phyloP scores from a whole-genome alignment of 1,284 basidiomycete genomes.

The Macrocybe sp. region DNA sequence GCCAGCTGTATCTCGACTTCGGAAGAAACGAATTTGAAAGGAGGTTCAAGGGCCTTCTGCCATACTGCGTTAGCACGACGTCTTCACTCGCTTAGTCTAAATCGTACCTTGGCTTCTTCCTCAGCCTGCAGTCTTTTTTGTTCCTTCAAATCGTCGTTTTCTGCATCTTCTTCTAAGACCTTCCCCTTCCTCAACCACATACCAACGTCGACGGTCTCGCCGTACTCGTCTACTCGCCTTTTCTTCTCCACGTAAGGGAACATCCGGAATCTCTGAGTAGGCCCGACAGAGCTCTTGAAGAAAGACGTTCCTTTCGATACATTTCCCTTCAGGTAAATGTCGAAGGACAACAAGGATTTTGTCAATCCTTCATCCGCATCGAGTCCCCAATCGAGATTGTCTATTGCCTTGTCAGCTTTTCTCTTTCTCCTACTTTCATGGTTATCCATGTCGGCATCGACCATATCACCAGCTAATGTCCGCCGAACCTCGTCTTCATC shows the following conservation, averaged over 20 bases:
- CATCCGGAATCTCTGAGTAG: slow-evolving; percentile 86
- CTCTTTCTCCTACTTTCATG: slow-evolving; percentile 25
- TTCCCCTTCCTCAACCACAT: slow-evolving; percentile 91
- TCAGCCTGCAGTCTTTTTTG: slow-evolving; percentile 68
- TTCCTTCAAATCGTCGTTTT: slow-evolving; percentile 68
- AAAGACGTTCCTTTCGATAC: slow-evolving; percentile 79
- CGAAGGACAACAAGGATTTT: slow-evolving; percentile 80
- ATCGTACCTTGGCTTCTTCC: slow-evolving; percentile 72
- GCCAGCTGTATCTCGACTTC: slow-evolving; percentile 72
- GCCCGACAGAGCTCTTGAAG: slow-evolving; percentile 71
- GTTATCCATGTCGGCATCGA: slow-evolving; percentile 29
- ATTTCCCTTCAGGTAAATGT: slow-evolving; percentile 96
- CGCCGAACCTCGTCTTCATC: slow-evolving; percentile 71
- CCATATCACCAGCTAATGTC: slow-evolving; percentile 46
- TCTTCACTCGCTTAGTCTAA: neutral
- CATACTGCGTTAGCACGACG: slow-evolving; percentile 22
- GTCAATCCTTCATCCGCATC: slow-evolving; percentile 70
- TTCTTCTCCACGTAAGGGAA: slow-evolving; percentile 96
- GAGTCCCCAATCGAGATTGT: slow-evolving; percentile 61
- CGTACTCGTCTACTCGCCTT: slow-evolving; percentile 90
- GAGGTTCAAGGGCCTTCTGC: slow-evolving; percentile 76
- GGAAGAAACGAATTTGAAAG: slow-evolving; percentile 86
- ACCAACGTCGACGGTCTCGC: slow-evolving; percentile 90
- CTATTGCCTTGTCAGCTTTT: slow-evolving; percentile 45
- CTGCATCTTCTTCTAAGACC: slow-evolving; percentile 83